These are phyloP conservation scores for Sarocladium oryzae DNA, from an alignment of 2,329 filamentous ascomycete genomes.

Conservation along the genomic window DNA sequence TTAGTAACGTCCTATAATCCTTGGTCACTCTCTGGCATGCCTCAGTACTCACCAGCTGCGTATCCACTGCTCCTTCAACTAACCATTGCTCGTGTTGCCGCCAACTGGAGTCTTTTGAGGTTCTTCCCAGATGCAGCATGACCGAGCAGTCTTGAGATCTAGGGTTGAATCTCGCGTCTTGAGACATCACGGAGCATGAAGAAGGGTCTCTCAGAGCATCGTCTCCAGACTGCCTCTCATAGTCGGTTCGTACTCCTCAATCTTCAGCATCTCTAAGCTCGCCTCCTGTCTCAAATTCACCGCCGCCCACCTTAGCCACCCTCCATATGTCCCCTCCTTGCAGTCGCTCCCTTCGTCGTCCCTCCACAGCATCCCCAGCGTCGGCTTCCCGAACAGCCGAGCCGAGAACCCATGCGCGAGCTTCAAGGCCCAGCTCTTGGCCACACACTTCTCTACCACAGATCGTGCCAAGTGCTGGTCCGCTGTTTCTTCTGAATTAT, in stretches of 20 bases:
- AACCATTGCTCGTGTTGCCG: too few relatives aligned
- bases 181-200: too few relatives aligned
- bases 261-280: not conserved
- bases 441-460: not conserved
- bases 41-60: too few relatives aligned
- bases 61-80: too few relatives aligned
- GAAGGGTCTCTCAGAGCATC: not conserved
- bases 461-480: not conserved
- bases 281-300: not conserved
- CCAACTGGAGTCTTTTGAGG: too few relatives aligned
- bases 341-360: constrained; percentile 7
- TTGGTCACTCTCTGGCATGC: too few relatives aligned
- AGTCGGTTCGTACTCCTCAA: not conserved
- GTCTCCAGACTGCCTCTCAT: not conserved
- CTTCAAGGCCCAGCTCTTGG: not conserved
- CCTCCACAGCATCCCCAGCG: constrained; percentile 9
- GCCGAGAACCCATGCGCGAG: constrained; percentile 8
- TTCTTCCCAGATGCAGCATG: too few relatives aligned
- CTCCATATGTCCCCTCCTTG: constrained; percentile 5
- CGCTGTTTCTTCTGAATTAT: not conserved
- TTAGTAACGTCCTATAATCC: too few relatives aligned
- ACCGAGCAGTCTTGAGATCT: too few relatives aligned
- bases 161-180: too few relatives aligned
- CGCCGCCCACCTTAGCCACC: constrained; percentile 7
- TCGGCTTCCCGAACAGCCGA: constrained; percentile 5